These are phyloP conservation scores for Melaleuca quinquenervia DNA, from an alignment of 345 rosid species.

Conservation along the genomic window DNA sequence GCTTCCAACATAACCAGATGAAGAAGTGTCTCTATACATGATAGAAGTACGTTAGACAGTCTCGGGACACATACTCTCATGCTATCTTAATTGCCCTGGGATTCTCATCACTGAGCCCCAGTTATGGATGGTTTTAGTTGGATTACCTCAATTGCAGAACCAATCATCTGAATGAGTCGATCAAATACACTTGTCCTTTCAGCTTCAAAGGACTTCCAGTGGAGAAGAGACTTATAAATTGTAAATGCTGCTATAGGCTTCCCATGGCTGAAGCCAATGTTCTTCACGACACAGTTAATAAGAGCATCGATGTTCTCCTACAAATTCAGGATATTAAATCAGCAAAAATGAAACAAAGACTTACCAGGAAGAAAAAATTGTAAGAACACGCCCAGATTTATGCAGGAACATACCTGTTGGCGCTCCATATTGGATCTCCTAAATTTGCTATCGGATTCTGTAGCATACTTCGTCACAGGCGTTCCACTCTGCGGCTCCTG, in stretches of 20 bases:
- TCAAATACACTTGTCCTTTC: constrained; percentile 93
- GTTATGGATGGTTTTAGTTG: not conserved
- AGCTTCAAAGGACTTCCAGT: constrained; percentile 97
- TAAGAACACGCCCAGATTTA: not conserved
- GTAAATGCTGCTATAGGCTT: constrained; percentile 95
- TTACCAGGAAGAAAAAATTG: constrained; percentile 2
- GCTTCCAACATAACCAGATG: not conserved
- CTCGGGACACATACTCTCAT: not conserved
- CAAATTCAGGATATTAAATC: constrained; percentile 2
- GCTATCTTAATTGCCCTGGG: not conserved
- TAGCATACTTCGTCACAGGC: constrained; percentile 45
- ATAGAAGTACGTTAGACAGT: not conserved
- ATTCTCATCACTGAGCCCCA: not conserved
- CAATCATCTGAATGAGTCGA: constrained; percentile 96
- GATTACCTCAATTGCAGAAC: constrained; percentile 91
- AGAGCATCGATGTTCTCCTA: constrained; percentile 92
- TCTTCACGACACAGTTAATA: constrained; percentile 56
- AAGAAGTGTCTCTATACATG: not conserved
- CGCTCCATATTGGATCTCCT: constrained; percentile 70
- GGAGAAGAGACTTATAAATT: constrained; percentile 88
- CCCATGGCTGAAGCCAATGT: constrained; percentile 74
- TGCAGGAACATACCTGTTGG: constrained; percentile 54
- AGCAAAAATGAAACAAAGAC: constrained; percentile 1
- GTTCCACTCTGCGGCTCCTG: constrained; percentile 68
- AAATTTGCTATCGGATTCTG: constrained; percentile 58